phyloP scores from a whole-genome alignment of 768 basidiomycete species.

The Coprinopsis sp. region DNA sequence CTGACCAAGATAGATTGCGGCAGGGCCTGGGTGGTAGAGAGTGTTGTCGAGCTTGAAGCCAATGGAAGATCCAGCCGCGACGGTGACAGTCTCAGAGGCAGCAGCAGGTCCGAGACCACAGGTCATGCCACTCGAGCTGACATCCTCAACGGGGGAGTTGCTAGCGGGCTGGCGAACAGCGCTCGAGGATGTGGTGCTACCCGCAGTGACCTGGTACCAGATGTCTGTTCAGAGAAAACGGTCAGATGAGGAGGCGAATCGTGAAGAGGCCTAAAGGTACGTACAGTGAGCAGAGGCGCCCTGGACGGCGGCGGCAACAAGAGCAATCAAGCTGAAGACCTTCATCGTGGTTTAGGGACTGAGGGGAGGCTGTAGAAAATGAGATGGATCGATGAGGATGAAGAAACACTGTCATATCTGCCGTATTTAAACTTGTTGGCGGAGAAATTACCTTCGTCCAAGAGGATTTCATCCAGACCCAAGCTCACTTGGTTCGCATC shows the following conservation, averaged over 20 bases:
- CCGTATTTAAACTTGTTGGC: too few species aligned
- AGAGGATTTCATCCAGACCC: too few species aligned
- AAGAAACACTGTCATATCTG: too few species aligned
- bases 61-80: constrained; percentile 34
- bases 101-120: constrained; percentile 33
- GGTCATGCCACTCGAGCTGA: constrained; percentile 26
- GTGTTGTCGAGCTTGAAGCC: constrained; percentile 33
- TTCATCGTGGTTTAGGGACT: neutral
- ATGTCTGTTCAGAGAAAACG: constrained; percentile 18
- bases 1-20: constrained; percentile 31
- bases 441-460: too few species aligned
- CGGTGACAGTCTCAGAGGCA: constrained; percentile 33
- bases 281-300: neutral
- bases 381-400: too few species aligned
- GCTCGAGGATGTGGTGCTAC: constrained; percentile 21
- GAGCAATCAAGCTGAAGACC: neutral
- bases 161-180: constrained; percentile 29
- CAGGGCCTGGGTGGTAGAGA: constrained; percentile 22
- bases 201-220: constrained; percentile 27
- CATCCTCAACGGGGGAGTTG: constrained; percentile 28
- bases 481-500: too few species aligned
- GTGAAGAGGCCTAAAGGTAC: neutral
- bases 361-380: neutral
- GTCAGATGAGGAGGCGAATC: neutral
- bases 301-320: neutral